Percentiles rank a stretch among this genome's conserved stretches.
These are phyloP conservation scores for Dactylonectria estremocensis DNA, from an alignment of 2,329 filamentous ascomycete genomes.

Conservation along the genomic window DNA sequence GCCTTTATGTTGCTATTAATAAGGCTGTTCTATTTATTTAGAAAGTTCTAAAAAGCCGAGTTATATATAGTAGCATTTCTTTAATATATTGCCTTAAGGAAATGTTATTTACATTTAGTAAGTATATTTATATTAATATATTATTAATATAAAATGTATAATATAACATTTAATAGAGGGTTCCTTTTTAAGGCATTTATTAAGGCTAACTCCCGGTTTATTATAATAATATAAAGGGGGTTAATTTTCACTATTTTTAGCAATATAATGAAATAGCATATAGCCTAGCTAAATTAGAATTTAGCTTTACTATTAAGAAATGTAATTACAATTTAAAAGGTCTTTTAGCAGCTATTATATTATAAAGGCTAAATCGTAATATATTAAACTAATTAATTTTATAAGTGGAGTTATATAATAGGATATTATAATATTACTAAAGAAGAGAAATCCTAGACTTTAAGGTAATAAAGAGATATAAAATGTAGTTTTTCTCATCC, in stretches of 20 bases:
- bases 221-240: neutral
- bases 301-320: neutral
- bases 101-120: too few species aligned
- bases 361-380: neutral
- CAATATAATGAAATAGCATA: neutral
- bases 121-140: too few species aligned
- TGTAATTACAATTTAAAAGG: neutral
- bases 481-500: neutral
- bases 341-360: neutral
- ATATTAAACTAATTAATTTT: neutral
- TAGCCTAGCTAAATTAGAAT: neutral
- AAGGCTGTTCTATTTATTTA: too few species aligned
- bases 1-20: too few species aligned
- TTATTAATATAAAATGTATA: neutral
- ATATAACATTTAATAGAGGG: too few species aligned
- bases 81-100: too few species aligned
- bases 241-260: neutral
- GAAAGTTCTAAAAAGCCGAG: neutral
- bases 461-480: neutral
- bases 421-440: neutral
- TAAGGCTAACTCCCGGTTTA: neutral
- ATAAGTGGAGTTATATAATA: neutral
- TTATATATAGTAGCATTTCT: too few species aligned
- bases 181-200: too few species aligned
- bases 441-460: neutral